Evolutionary conservation across 306 rosid genomes (phyloP), one percentile per base, ranked within the genome.

Genomic region (Glycine latifolia): DNA sequence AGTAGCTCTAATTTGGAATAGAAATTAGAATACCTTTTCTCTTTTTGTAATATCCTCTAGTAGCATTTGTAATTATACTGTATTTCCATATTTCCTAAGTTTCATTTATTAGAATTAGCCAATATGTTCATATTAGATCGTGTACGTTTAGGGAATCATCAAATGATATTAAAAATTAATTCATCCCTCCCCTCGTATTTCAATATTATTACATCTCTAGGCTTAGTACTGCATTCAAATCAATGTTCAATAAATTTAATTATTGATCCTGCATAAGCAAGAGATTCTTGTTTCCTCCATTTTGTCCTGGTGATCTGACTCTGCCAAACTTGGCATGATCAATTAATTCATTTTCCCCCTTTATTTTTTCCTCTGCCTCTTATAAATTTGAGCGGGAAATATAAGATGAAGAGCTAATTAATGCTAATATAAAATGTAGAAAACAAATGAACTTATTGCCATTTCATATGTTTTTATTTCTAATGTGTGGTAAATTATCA

Each of bases 371-470:
- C 44, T 44, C 14, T 48, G 10, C 60, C 53, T 3, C 39, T 13
- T 54, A 52, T 58, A 74, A 60, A 68, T 67, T 61, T 53, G 9
- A 56, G 63, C 14, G 50, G 78, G 71, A 85, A 46, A 15, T 9
- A 82, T 11, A 68, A 71, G 54, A 54, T 71, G 47, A 71, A 65
- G 47, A 33, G 43, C 43, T 67, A 65, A 44, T 67, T 67, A 65
- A 44, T 67, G 33, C 81, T 8, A 39, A 15, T 44, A 53, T 58
- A 71, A 81, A 77, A 76, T 47, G 11, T 4, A 48, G 8, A 73
- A 15, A 81, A 67, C 53, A 70, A 47, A 77, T 54, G 47, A 66
- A 43, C 53, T 17, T 41, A 48, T 44, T 83, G 76, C 67, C 67
- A 65, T 80, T 72, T 68, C 79, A 67, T 33, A 52, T n/a, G 53